phyloP scores from a whole-genome alignment of 768 basidiomycete genomes.

The Tricholoma terreum region DNA sequence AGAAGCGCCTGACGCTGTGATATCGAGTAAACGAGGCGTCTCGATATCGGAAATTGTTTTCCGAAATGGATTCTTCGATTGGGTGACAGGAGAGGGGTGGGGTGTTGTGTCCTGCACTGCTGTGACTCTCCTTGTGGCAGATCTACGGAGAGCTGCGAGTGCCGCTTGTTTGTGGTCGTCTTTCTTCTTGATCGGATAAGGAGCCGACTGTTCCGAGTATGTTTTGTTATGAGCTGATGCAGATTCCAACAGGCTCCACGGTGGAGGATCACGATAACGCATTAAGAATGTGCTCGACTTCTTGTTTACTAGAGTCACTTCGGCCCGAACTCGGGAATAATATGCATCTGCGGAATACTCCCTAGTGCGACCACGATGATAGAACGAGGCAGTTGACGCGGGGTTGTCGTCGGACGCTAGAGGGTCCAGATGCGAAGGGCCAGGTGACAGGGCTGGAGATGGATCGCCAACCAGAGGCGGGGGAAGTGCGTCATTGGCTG shows the following conservation, averaged over 20 bases:
- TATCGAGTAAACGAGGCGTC: no score
- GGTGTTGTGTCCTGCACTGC: neutral
- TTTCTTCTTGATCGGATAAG: neutral
- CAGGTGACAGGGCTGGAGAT: no score
- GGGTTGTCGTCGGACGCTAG: neutral
- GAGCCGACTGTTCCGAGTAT: constrained; percentile 1
- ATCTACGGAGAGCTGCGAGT: neutral
- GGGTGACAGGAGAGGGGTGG: neutral
- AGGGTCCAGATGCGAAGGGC: no score
- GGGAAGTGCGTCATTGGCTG: no score
- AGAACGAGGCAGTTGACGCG: neutral
- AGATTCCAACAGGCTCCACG: constrained; percentile 29
- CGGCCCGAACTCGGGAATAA: neutral
- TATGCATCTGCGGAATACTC: constrained; percentile 1
- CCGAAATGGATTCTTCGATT: constrained; percentile 18
- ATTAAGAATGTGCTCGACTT: constrained; percentile 24
- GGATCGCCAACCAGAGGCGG: no score
- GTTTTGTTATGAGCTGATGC: neutral
- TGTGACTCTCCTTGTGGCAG: neutral
- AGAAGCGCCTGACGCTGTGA: neutral
- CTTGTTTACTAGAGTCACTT: neutral
- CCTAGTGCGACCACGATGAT: neutral
- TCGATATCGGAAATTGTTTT: neutral
- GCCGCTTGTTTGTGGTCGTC: neutral
- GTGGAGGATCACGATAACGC: constrained; percentile 37